Evolutionary conservation across 371 early-diverging fungal genomes (phyloP).

Genomic region (Gilbertella persicaria): DNA sequence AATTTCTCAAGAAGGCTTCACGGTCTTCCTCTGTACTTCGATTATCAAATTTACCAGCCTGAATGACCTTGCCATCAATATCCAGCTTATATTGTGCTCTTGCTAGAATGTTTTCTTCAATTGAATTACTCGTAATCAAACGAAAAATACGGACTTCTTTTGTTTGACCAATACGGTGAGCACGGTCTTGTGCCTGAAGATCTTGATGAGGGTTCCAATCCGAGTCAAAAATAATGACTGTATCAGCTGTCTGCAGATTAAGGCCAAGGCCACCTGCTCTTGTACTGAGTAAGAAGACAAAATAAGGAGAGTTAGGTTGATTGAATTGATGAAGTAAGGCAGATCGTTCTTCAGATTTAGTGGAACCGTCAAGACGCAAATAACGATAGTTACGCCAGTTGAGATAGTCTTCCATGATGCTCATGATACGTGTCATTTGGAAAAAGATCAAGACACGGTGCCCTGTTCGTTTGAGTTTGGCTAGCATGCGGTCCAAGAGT

Average conservation of each 20-base stretch:
- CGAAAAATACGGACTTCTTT: slow-evolving; percentile 98
- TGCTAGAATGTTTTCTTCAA: slow-evolving; percentile 96
- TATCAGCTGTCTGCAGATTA: slow-evolving; percentile 98
- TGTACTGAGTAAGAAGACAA: slow-evolving; percentile 97
- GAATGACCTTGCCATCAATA: slow-evolving; percentile 98
- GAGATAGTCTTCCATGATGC: slow-evolving; percentile 96
- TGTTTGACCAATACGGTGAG: slow-evolving; percentile 99
- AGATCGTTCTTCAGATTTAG: slow-evolving; percentile 91
- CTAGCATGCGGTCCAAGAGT: slow-evolving; percentile 93
- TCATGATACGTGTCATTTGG: slow-evolving; percentile 99
- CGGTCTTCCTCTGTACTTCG: slow-evolving; percentile 93
- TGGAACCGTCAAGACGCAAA: slow-evolving; percentile 95
- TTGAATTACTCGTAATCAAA: slow-evolving; percentile 89
- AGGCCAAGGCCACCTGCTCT: slow-evolving; percentile 99
- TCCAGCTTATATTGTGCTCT: slow-evolving; percentile 94
- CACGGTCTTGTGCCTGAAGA: slow-evolving; percentile 99
- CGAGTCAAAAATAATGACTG: slow-evolving; percentile 98
- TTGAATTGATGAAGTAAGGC: slow-evolving; percentile 83
- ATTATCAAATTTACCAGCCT: slow-evolving; percentile 98
- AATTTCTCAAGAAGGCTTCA: slow-evolving; percentile 81
- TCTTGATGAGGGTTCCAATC: slow-evolving; percentile 99
- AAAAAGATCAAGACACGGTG: slow-evolving; percentile 98
- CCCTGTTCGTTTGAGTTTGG: slow-evolving; percentile 85
- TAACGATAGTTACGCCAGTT: slow-evolving; percentile 74
- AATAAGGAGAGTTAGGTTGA: slow-evolving; percentile 76